Evolutionary conservation across 805 yeast genomes (phyloP), one percentile per base, ranked within the genome.

Genomic region (Candida wancherniae): DNA sequence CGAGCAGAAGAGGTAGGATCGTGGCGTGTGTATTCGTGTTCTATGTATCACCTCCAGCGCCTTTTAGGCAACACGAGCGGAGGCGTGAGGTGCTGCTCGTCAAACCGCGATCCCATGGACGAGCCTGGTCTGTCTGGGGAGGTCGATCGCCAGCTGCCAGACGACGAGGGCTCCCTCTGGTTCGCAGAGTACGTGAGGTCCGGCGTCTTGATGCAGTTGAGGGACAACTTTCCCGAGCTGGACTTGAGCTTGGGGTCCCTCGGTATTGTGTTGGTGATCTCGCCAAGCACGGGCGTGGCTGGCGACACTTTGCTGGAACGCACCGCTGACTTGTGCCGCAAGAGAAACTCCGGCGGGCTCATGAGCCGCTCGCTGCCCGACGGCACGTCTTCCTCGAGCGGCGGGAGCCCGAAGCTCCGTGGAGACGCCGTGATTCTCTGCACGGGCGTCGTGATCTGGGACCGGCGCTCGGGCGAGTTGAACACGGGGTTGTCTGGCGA

Each of bases 61-160:
- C 26, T 36, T 20, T 40, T 45, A 14, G 26, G 15, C 13, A n/a
- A 13, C 33, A 29, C 32, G 16, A 39, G 19, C 9, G 44, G 40
- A 33, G 50, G 61, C 4, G 58, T 28, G 22, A 58, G 37, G 39
- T 57, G 56, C 26, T 45, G 42, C 15, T 57, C 61, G 28, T 59
- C 63, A 28, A 46, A 57, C 14, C 64, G 36, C 2, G 63, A 55
- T 3, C 63, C 67, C 26, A 61, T 44, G 1, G 66, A 39, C 3
- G 63, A 53, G 3, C 45, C 29, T 1, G 68, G 66, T 26, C 64
- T 37, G 18, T 58, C 63, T 2, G 66, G 63, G 1, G 65, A 57
- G 5, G 58, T 42, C 9, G 54, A 50, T 18, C 44, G 37, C 42
- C 44, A 37, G 15, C 31, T 31, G 13, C 29, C 22, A 7, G 38